Conservation (phyloP, 2,329 filamentous ascomycete species). For the Arthrobotrys entomopaga region DNA sequence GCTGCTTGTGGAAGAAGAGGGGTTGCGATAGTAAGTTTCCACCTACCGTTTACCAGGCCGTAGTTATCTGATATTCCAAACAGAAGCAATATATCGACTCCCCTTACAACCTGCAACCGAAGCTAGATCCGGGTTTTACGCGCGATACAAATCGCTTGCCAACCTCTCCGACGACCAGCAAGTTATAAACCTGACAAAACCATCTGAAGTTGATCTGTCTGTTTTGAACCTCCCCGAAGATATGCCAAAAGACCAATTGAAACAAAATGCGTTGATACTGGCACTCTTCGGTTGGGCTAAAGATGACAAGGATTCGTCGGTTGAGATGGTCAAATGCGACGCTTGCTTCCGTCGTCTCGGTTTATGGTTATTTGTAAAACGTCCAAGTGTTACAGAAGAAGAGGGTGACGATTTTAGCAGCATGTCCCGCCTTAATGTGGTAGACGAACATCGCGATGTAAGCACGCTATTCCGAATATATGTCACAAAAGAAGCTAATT, state of each 20-base stretch:
- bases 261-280: slow-evolving; percentile 73
- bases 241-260: slow-evolving; percentile 62
- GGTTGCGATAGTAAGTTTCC: slow-evolving; percentile 81
- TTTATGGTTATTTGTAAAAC: slow-evolving; percentile 91
- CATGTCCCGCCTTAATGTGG: slow-evolving; percentile 74
- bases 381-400: slow-evolving; percentile 69
- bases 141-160: slow-evolving; percentile 62
- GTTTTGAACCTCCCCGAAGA: slow-evolving; percentile 55
- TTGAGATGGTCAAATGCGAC: slow-evolving; percentile 75
- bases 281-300: slow-evolving; percentile 81
- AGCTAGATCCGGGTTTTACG: slow-evolving; percentile 61
- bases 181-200: slow-evolving; percentile 60
- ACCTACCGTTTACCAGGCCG: background rate
- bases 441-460: slow-evolving; percentile 76
- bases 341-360: slow-evolving; percentile 89
- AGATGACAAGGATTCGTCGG: slow-evolving; percentile 65
- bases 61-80: slow-evolving; percentile 45
- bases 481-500: slow-evolving; percentile 19
- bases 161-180: slow-evolving; percentile 68
- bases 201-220: slow-evolving; percentile 53
- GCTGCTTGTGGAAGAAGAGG: slow-evolving; percentile 84
- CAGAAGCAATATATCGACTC: slow-evolving; percentile 72
- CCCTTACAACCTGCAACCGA: slow-evolving; percentile 62
- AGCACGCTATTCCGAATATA: slow-evolving; percentile 2
- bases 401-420: slow-evolving; percentile 70